phyloP scores from a whole-genome alignment of 2,329 filamentous ascomycete species.

The Phaeomoniella chlamydospora region DNA sequence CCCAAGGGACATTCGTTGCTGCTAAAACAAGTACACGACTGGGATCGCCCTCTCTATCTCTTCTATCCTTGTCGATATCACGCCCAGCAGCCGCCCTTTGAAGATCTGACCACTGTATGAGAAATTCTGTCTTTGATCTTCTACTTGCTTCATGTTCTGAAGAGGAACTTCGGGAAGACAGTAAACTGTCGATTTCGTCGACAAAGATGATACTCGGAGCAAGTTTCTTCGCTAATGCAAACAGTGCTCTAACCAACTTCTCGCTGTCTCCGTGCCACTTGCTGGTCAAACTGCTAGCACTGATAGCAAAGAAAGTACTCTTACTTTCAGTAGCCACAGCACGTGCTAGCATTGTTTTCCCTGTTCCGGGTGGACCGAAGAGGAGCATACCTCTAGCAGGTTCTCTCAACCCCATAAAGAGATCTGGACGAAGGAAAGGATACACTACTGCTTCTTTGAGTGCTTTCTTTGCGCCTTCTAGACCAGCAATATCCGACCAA shows the following conservation, averaged over 20 bases:
- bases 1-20: conserved; percentile 93
- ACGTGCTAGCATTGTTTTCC: conserved; percentile 94
- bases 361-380: conserved; percentile 93
- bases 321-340: conserved; percentile 89
- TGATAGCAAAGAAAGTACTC: conserved; percentile 95
- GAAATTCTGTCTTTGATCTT: conserved; percentile 91
- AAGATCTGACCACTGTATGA: conserved; percentile 94
- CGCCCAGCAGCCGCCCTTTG: conserved; percentile 82
- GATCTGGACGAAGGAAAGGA: conserved; percentile 82
- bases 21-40: conserved; percentile 84
- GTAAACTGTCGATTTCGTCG: conserved; percentile 89
- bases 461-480: conserved; percentile 80
- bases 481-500: conserved; percentile 84
- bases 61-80: conserved; percentile 43
- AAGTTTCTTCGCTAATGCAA: conserved; percentile 73
- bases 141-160: conserved; percentile 87
- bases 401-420: conserved; percentile 91
- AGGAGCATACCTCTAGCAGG: conserved; percentile 89
- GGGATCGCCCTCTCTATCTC: conserved; percentile 61
- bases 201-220: conserved; percentile 97
- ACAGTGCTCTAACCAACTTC: conserved; percentile 86
- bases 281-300: conserved; percentile 81
- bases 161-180: conserved; percentile 62
- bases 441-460: conserved; percentile 95
- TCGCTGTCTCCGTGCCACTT: conserved; percentile 96